Conservation (phyloP, 116 monocot genomes). For the Zostera marina region DNA sequence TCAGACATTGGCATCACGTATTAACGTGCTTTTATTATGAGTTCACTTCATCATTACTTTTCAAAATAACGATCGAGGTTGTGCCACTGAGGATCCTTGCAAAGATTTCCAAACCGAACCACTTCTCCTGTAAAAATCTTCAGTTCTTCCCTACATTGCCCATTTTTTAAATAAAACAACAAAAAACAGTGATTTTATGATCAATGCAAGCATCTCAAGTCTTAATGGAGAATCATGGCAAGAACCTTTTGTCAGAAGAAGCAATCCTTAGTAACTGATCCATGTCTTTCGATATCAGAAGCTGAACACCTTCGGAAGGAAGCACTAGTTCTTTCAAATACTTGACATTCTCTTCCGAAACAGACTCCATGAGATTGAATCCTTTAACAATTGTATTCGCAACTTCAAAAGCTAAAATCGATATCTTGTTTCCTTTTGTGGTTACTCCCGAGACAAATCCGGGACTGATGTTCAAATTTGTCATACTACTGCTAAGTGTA, state of each 20-base stretch:
- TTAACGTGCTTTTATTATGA: slow-evolving; percentile 16
- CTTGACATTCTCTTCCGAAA: slow-evolving; percentile 12
- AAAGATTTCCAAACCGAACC: slow-evolving; percentile 80
- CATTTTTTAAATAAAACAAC: neutral
- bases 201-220: neutral
- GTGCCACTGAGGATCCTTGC: slow-evolving; percentile 90
- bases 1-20: neutral
- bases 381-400: slow-evolving; percentile 15
- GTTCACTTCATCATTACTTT: slow-evolving; percentile 22
- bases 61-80: slow-evolving; percentile 75
- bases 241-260: slow-evolving; percentile 10
- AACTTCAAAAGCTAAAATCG: slow-evolving; percentile 15
- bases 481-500: slow-evolving; percentile 11
- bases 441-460: slow-evolving; percentile 7
- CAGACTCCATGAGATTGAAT: slow-evolving; percentile 14
- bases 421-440: slow-evolving; percentile 7
- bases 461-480: slow-evolving; percentile 4
- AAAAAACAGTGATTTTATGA: neutral
- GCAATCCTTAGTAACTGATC: slow-evolving; percentile 10
- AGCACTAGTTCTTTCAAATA: slow-evolving; percentile 9
- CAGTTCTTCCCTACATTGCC: slow-evolving; percentile 53
- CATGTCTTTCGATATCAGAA: slow-evolving; percentile 9
- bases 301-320: slow-evolving; percentile 12
- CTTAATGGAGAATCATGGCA: neutral
- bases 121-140: slow-evolving; percentile 70